These are phyloP conservation scores for Aegilops umbellulata DNA, from an alignment of 176 grass and related monocot genomes.

Conservation along the genomic window DNA sequence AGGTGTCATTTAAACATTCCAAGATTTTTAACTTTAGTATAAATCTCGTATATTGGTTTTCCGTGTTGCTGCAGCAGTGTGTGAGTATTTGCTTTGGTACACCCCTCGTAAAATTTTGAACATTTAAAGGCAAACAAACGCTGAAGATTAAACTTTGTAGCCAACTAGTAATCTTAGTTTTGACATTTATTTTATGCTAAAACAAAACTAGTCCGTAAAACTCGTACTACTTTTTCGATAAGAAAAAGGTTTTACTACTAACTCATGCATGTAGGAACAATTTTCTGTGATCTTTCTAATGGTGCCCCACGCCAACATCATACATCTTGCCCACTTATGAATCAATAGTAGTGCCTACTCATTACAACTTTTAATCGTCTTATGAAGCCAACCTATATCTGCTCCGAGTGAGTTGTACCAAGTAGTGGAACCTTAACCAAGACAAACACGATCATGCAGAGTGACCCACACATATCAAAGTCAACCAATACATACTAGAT, in stretches of 20 bases:
- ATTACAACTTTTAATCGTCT: neutral
- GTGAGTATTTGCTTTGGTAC: too few relatives aligned
- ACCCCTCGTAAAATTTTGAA: too few relatives aligned
- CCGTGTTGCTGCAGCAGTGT: too few relatives aligned
- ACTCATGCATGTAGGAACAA: neutral
- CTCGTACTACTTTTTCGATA: neutral
- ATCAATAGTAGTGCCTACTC: neutral
- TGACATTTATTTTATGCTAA: neutral
- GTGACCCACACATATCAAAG: neutral
- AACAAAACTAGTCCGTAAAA: neutral
- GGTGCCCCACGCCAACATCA: neutral
- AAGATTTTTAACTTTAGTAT: too few relatives aligned
- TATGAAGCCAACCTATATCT: neutral
- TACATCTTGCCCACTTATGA: slow-evolving; percentile 6
- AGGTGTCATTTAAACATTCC: too few relatives aligned
- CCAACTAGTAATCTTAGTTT: neutral
- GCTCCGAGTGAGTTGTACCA: neutral
- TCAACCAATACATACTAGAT: neutral
- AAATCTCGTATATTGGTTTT: too few relatives aligned
- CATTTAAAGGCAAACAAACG: too few relatives aligned
- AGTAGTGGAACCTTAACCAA: neutral
- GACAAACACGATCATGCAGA: neutral
- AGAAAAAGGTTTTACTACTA: neutral
- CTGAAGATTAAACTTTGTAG: slow-evolving; percentile 8
- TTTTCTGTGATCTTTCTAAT: neutral